These are phyloP conservation scores for Sphagnurus paluster DNA, from an alignment of 1,284 basidiomycete genomes.

Conservation along the genomic window DNA sequence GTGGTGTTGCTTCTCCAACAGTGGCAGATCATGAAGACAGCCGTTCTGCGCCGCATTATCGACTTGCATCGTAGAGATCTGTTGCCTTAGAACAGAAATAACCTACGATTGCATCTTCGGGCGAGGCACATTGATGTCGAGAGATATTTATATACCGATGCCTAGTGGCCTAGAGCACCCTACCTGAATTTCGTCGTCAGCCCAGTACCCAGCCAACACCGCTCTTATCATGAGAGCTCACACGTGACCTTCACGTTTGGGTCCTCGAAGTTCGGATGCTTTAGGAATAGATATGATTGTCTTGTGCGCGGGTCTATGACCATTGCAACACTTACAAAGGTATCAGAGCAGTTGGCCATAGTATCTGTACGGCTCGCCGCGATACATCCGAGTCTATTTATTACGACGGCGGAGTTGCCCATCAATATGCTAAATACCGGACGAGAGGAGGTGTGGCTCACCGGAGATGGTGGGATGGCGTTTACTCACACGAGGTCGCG, in stretches of 20 bases:
- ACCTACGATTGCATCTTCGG: too few relatives aligned
- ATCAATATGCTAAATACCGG: neutral
- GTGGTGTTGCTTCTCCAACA: too few relatives aligned
- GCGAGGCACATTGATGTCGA: too few relatives aligned
- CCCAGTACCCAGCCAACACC: too few relatives aligned
- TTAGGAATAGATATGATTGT: slow-evolving; percentile 1
- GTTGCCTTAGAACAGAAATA: too few relatives aligned
- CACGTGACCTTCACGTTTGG: neutral
- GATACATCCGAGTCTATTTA: neutral
- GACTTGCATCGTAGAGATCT: too few relatives aligned
- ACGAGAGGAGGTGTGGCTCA: neutral
- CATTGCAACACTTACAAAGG: neutral
- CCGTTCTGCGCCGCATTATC: too few relatives aligned
- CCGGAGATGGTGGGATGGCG: slow-evolving; percentile 1
- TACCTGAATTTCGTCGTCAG: too few relatives aligned
- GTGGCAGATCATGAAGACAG: too few relatives aligned
- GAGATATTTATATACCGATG: neutral
- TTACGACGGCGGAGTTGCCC: slow-evolving; percentile 1
- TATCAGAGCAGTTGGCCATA: neutral
- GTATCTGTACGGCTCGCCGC: slow-evolving; percentile 7
- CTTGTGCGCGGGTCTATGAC: too few relatives aligned
- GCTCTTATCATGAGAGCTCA: neutral
- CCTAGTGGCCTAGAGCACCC: too few relatives aligned
- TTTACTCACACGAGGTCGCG: neutral
- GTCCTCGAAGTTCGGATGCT: neutral